phyloP scores from a whole-genome alignment of 2,329 filamentous ascomycete genomes.

The Fusarium guadeloupense region DNA sequence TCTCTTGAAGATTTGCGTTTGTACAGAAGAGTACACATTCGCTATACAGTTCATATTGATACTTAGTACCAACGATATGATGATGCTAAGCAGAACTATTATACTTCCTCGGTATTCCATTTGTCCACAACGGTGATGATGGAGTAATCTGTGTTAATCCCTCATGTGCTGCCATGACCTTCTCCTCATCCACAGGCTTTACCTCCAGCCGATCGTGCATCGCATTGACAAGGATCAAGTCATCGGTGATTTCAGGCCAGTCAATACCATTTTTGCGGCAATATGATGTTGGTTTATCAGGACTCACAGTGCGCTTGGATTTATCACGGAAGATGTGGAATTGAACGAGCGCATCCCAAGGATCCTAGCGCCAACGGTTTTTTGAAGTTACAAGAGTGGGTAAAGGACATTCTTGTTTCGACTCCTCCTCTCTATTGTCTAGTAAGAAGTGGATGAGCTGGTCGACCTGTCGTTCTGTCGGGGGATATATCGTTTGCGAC shows the following conservation, averaged over 20 bases:
- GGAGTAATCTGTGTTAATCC: not conserved
- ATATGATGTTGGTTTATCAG: not conserved
- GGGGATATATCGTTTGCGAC: slow-evolving; percentile 10
- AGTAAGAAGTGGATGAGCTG: not conserved
- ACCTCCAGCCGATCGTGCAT: not conserved
- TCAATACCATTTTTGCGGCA: not conserved
- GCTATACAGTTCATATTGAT: too few species aligned
- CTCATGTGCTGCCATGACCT: not conserved
- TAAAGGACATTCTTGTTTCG: not conserved
- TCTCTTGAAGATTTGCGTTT: too few species aligned
- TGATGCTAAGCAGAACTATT: too few species aligned
- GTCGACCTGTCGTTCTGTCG: not conserved
- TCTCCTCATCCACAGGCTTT: not conserved
- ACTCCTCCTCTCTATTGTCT: fast-evolving
- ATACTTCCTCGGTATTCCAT: too few species aligned
- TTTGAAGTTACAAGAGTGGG: not conserved
- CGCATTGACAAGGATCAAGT: not conserved
- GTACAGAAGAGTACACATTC: too few species aligned
- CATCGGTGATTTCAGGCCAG: slow-evolving; percentile 1
- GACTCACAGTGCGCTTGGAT: not conserved
- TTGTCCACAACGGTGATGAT: not conserved
- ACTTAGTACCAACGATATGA: too few species aligned
- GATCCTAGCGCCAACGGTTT: slow-evolving; percentile 18
- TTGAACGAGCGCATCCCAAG: slow-evolving; percentile 3
- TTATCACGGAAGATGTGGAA: slow-evolving; percentile 17